Percentiles rank a stretch among this genome's conserved stretches.
Conservation (phyloP, 2,329 filamentous ascomycete species). For the Colletotrichum sublineola region DNA sequence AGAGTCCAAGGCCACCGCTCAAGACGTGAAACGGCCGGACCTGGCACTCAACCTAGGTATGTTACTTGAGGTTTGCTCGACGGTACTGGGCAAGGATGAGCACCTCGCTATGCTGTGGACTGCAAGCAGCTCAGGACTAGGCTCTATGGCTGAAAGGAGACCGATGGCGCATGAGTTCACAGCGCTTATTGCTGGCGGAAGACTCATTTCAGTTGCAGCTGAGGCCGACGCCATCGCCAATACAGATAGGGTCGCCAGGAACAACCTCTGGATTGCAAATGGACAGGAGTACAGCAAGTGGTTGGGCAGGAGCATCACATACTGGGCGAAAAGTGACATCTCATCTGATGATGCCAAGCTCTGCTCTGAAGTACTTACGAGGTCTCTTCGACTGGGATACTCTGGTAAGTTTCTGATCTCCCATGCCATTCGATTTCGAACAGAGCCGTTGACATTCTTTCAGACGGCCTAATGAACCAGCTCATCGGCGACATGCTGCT, state of each 20-base stretch:
- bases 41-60: constrained; percentile 59
- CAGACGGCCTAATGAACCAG: constrained; percentile 58
- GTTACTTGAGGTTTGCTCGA: constrained; percentile 59
- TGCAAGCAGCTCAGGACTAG: constrained; percentile 43
- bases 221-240: constrained; percentile 68
- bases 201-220: constrained; percentile 63
- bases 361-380: constrained; percentile 64
- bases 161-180: constrained; percentile 60
- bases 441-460: background rate
- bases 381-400: constrained; percentile 79
- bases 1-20: constrained; percentile 57
- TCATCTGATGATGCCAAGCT: constrained; percentile 55
- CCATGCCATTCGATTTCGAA: constrained; percentile 31
- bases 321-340: constrained; percentile 53
- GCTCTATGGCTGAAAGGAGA: constrained; percentile 46
- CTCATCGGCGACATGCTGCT: constrained; percentile 56
- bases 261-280: constrained; percentile 71
- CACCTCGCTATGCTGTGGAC: constrained; percentile 57
- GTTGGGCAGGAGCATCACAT: constrained; percentile 75
- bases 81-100: constrained; percentile 55
- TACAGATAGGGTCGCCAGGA: constrained; percentile 46
- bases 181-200: constrained; percentile 62
- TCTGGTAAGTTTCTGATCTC: constrained; percentile 63
- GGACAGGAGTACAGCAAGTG: constrained; percentile 76
- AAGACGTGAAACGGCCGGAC: constrained; percentile 57